Conservation (phyloP, 257 asterid species). For the Verbascum thapsus region DNA sequence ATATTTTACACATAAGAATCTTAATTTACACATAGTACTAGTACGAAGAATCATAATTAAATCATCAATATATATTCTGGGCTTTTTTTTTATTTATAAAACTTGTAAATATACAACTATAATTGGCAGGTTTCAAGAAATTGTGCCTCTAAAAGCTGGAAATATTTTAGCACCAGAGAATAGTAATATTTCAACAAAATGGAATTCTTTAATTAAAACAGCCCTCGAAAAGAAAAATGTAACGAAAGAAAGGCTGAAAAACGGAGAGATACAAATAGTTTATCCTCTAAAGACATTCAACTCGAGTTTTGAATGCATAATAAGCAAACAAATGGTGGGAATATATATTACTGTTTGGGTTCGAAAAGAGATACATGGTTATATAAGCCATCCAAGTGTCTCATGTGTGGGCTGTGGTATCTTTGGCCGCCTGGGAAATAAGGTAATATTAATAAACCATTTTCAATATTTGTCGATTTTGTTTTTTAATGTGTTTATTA, state of each 20-base stretch:
- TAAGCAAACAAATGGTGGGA: constrained; percentile 66
- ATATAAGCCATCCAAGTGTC: constrained; percentile 44
- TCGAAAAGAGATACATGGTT: constrained; percentile 39
- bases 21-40: constrained; percentile 2
- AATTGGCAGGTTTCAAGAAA: constrained; percentile 71
- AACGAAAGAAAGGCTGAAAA: constrained; percentile 32
- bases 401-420: constrained; percentile 64
- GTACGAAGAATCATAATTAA: background rate
- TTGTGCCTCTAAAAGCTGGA: constrained; percentile 66
- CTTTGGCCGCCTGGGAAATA: constrained; percentile 60
- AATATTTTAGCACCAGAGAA: constrained; percentile 49
- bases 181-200: constrained; percentile 42
- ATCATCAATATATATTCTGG: no score
- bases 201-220: constrained; percentile 53
- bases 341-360: constrained; percentile 61
- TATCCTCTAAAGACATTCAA: constrained; percentile 38
- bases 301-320: constrained; percentile 50
- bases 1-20: constrained; percentile 13
- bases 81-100: no score
- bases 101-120: no score
- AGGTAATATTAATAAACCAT: constrained; percentile 44
- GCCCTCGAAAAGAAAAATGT: constrained; percentile 55
- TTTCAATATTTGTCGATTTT: constrained; percentile 1
- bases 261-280: constrained; percentile 47
- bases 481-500: background rate